Conservation (phyloP, 2,329 filamentous ascomycete species). For the Zymoseptoria pseudotritici region DNA sequence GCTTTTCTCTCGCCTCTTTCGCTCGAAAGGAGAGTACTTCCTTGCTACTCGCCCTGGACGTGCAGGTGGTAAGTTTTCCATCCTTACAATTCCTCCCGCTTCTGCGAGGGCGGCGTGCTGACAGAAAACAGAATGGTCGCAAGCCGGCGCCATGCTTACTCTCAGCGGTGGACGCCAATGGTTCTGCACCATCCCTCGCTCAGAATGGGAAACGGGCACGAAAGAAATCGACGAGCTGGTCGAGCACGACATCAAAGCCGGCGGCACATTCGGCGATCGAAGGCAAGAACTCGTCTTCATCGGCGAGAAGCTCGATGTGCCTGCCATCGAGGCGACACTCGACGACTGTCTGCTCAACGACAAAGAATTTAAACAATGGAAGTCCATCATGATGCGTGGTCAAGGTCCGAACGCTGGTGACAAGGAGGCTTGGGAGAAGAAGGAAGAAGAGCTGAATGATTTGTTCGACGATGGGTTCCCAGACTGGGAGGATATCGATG, state of each 20-base stretch:
- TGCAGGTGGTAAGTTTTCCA: constrained; percentile 32
- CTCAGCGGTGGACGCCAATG: constrained; percentile 49
- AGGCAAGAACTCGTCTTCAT: constrained; percentile 69
- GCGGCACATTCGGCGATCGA: constrained; percentile 56
- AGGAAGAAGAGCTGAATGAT: constrained; percentile 38
- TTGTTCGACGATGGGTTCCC: constrained; percentile 29
- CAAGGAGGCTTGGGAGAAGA: constrained; percentile 10
- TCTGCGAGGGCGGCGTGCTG: background rate
- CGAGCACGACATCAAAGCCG: constrained; percentile 41
- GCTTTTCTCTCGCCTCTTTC: constrained; percentile 49
- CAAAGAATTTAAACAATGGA: constrained; percentile 43
- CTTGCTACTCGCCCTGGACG: constrained; percentile 51
- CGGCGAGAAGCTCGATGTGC: constrained; percentile 54
- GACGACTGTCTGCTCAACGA: constrained; percentile 58
- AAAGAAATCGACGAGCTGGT: constrained; percentile 43
- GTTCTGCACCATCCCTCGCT: constrained; percentile 51
- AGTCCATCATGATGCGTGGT: constrained; percentile 24
- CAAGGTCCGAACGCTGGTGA: constrained; percentile 12
- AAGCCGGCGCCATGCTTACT: constrained; percentile 58
- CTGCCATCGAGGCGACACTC: constrained; percentile 45
- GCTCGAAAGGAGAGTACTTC: constrained; percentile 57
- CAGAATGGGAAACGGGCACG: constrained; percentile 45
- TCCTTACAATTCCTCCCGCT: too few relatives aligned
- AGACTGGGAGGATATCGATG: constrained; percentile 20
- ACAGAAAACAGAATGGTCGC: constrained; percentile 48